Evolutionary conservation across 1,139 yeast species (phyloP), one percentile per base, ranked within the genome.

Genomic region (Pichia sp.): DNA sequence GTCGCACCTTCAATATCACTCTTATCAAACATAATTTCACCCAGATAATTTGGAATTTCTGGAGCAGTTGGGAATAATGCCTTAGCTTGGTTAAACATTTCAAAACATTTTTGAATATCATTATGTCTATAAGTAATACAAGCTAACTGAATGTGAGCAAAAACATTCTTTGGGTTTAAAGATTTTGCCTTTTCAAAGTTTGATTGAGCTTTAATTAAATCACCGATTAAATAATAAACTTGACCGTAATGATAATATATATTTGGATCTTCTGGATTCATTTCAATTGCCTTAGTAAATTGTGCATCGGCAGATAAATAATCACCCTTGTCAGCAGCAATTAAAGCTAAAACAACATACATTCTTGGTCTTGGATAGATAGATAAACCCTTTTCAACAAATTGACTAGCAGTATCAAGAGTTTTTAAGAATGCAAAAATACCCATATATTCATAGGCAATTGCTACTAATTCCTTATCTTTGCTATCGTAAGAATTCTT

Each of bases 231-330:
- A 67, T 89, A 91, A 62, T 74, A 76, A 61, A 89, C 74, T 74
- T 93, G 99, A 53, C 95, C 98, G 60, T 85, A 80, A 68, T 93
- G 98, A 70, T 91, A 91, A 69, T 79, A 86, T 52, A 84, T 77
- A 60, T 93, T 96, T 29, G 95, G 78, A 60, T 80, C 77, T 27
- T 75, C 66, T 36, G 91, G 78, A 57, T 85, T 81, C 52, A 84
- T 61, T 48, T 72, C 69, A 50, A 80, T 71, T 31, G 97, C 98
- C 43, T 72, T 68, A 40, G 76, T 76, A 57, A 91, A 88, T 63
- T 83, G 88, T 41, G 69, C 65, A 48, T 76, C 72, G 33, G 95
- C 83, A 49, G 74, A 78, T 24, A 69, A 68, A 49, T 76, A 71
- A 37, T 56, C 77, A 59, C 73, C 83, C 59, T 74, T 78, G 62